Percentiles rank a stretch among this genome's conserved stretches.
Evolutionary conservation across 345 rosid species (phyloP).

Genomic region (Mercurialis annua): DNA sequence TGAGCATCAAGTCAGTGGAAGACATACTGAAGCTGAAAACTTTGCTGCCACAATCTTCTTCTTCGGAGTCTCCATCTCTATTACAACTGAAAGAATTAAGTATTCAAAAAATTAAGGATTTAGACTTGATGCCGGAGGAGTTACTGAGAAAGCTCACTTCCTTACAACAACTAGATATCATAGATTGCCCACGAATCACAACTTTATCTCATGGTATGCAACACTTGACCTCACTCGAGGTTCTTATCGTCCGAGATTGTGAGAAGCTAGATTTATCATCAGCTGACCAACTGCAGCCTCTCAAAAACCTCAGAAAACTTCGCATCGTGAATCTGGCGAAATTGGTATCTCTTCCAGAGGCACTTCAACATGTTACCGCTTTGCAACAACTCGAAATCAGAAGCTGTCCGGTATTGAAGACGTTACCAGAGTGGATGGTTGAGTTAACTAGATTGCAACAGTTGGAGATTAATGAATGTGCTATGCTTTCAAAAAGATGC

Average conservation of each 20-base stretch:
- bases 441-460: not conserved
- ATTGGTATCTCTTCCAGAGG: constrained; percentile 6
- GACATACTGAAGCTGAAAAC: too few species aligned
- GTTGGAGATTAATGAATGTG: not conserved
- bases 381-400: not conserved
- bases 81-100: too few species aligned
- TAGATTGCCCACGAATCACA: not conserved
- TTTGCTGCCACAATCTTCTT: not conserved
- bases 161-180: not conserved
- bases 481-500: not conserved
- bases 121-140: constrained; percentile 1
- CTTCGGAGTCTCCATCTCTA: too few species aligned
- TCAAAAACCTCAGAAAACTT: not conserved
- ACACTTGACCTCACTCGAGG: too few species aligned
- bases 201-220: not conserved
- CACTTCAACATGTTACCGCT: constrained; percentile 7
- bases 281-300: not conserved
- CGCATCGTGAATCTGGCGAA: not conserved
- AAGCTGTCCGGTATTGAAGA: not conserved
- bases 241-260: too few species aligned
- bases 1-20: too few species aligned
- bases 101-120: too few species aligned
- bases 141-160: constrained; percentile 13
- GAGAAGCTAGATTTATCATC: not conserved
- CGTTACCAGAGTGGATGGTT: constrained; percentile 16